These are phyloP conservation scores for Rosa hybrid DNA, from an alignment of 331 rosid genomes.

Conservation along the genomic window DNA sequence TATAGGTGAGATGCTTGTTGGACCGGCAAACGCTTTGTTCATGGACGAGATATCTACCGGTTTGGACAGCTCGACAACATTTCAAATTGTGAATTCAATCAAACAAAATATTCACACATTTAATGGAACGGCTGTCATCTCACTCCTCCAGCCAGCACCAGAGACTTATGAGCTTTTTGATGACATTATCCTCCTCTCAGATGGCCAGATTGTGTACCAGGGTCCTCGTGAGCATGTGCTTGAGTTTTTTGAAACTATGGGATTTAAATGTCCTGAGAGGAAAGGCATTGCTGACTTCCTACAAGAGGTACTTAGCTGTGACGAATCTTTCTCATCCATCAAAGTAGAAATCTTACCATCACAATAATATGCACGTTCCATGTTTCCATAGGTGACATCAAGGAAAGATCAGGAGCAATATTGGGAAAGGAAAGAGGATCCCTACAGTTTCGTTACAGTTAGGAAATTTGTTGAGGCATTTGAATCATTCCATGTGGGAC, in stretches of 20 bases:
- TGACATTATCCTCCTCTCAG: slow-evolving; percentile 71
- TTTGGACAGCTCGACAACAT: slow-evolving; percentile 80
- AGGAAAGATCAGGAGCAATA: slow-evolving; percentile 75
- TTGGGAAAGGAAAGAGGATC: slow-evolving; percentile 44
- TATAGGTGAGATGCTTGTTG: slow-evolving; percentile 69
- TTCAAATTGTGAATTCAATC: slow-evolving; percentile 61
- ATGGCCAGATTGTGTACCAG: slow-evolving; percentile 73
- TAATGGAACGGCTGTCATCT: slow-evolving; percentile 58
- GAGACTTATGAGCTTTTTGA: slow-evolving; percentile 80
- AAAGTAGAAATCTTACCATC: too few relatives aligned
- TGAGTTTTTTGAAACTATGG: slow-evolving; percentile 62
- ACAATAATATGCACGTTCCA: background rate
- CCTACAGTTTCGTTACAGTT: slow-evolving; percentile 49
- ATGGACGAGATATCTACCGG: slow-evolving; percentile 93
- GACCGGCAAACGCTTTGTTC: slow-evolving; percentile 65
- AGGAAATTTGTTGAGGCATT: slow-evolving; percentile 55
- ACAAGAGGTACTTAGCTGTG: slow-evolving; percentile 56
- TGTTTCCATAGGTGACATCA: slow-evolving; percentile 50
- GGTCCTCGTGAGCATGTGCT: slow-evolving; percentile 70
- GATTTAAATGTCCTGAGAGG: slow-evolving; percentile 70
- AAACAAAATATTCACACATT: slow-evolving; percentile 58
- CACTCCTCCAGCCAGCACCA: slow-evolving; percentile 84
- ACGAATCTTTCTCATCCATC: background rate
- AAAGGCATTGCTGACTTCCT: slow-evolving; percentile 80
- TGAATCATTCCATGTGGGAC: slow-evolving; percentile 55